These are phyloP conservation scores for Auriscalpium orientale DNA, from an alignment of 768 basidiomycete genomes.

Conservation along the genomic window DNA sequence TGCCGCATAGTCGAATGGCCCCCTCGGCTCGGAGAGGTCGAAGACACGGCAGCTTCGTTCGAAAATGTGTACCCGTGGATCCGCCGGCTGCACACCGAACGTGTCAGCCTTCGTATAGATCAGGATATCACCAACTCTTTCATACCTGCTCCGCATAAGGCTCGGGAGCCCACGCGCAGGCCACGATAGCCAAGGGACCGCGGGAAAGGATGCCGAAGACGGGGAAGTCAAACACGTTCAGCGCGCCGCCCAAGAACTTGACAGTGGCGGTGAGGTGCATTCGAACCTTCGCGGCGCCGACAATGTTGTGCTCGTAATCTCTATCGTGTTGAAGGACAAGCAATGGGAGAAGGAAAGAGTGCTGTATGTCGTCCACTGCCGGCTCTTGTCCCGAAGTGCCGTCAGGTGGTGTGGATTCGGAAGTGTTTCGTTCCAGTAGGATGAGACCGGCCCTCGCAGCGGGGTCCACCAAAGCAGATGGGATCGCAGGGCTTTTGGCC, in stretches of 20 bases:
- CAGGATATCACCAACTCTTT: no score
- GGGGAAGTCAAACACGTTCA: background rate
- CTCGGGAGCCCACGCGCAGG: background rate
- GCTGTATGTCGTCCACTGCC: no score
- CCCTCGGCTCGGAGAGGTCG: background rate
- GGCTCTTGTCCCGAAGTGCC: no score
- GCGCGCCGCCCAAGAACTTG: background rate
- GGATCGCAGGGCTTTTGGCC: no score
- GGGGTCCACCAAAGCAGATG: no score
- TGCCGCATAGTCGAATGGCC: background rate
- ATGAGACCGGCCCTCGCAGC: no score
- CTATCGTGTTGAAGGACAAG: background rate
- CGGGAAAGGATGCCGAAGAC: slow-evolving; percentile 4
- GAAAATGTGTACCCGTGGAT: background rate
- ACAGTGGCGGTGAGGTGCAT: background rate
- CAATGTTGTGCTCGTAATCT: background rate
- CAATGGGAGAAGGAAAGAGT: background rate
- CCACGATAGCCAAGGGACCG: background rate
- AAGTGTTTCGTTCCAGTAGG: no score
- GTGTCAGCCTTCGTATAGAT: no score
- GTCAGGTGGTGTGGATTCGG: no score
- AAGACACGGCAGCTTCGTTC: background rate
- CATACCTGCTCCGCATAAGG: background rate
- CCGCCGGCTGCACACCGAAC: no score
- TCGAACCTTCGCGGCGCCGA: background rate